A percentile compares a stretch with the other conserved stretches of the same genome.
These are phyloP conservation scores for Effrenium voratum DNA, from an alignment of 73 alveolate species.

Conservation along the genomic window DNA sequence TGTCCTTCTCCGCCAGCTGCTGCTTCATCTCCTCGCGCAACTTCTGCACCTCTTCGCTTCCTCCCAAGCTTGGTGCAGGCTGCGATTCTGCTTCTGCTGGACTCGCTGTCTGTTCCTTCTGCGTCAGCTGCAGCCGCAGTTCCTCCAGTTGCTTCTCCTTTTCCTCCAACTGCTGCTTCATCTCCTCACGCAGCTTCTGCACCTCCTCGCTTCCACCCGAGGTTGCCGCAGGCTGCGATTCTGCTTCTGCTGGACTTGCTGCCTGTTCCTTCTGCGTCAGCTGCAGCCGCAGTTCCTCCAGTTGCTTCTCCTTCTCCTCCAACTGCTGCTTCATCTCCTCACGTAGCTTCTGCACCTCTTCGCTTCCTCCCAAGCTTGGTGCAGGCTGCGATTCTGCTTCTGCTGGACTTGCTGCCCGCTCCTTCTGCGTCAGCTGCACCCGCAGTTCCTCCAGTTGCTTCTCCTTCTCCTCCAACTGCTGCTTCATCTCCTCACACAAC, in stretches of 20 bases:
- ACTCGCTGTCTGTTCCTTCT: not conserved
- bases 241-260: not conserved
- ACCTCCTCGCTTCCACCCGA: not conserved
- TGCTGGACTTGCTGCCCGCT: not conserved
- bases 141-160: not conserved
- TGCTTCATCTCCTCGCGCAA: not conserved
- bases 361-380: not conserved
- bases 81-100: not conserved
- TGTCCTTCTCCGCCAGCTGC: not conserved
- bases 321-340: not conserved
- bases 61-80: not conserved
- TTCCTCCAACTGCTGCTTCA: not conserved
- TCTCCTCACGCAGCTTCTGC: not conserved
- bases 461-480: slow-evolving; percentile 7
- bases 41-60: not conserved
- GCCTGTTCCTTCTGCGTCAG: not conserved
- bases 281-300: not conserved
- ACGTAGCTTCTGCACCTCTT: not conserved
- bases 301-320: slow-evolving; percentile 8
- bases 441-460: not conserved
- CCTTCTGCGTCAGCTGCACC: not conserved
- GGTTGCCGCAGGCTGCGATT: not conserved
- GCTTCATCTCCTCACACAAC: slow-evolving; percentile 19
- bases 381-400: not conserved
- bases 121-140: not conserved